Evolutionary conservation across 305 asterid genomes (phyloP), one percentile per base, ranked within the genome.

Genomic region (Solanum hybrid): DNA sequence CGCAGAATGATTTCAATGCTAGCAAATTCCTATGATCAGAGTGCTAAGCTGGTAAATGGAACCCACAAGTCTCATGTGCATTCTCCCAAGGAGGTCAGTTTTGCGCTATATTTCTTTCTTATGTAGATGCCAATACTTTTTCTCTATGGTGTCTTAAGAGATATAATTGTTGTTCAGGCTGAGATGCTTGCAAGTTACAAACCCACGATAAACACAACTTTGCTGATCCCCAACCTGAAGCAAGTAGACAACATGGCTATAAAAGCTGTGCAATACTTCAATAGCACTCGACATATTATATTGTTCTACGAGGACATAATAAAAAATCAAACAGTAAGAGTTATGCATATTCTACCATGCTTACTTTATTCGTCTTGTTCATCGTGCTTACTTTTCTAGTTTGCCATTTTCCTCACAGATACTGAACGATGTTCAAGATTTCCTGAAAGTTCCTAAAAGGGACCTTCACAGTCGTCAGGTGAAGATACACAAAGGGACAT

Each of bases 21-120:
- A 24, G 99, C 98, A 86, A 97, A 97, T 92, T 95, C 98, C 36
- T 96, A 95, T 75, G 99, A 97, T 92, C 98, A 93, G 90, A 93
- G 92, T 68, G 95, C 97, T 84, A 97, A 95, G 94, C 95, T 91
- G 39, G 89, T 97, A 68, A 97, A 97, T 77, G 98, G 99, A 91
- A 96, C 97, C 33, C 98, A 97, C 94, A 97, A 96, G 91, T 97
- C 99, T 36, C 99, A 97, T 70, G 97, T 95, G 89, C 99, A 96
- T 93, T 95, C 97, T 11, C 91, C 94, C 29, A 90, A 91, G 13
- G 99, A 97, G 98, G 99, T 96, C 82, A 90, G 90, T 51, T 82
- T 91, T 51, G 34, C 7, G 22, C 31, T 31, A 20, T 84, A 84
- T 51, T 10, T 84, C 76, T 8, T n/a, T 82, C 37, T 15, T 24